Base-by-base conservation (phyloP, 306 rosid species). In the Trifolium pratense region DNA sequence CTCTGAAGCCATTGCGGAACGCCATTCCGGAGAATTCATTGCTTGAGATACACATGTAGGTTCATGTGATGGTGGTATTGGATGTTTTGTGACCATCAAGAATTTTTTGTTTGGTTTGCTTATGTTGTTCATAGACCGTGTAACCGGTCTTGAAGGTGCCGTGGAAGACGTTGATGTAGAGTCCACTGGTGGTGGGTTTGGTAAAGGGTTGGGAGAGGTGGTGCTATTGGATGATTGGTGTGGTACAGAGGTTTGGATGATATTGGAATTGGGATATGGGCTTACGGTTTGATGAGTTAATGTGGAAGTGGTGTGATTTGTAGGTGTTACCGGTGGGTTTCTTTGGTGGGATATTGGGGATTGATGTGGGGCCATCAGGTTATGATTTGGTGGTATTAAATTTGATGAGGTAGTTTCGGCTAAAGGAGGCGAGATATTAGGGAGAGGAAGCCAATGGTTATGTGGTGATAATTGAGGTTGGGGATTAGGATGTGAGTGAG, bases 11-110 rank as follows among this genome's bases (percentile, higher is more conserved):
- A 49, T 49, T 23, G 56, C 56, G 7, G 56, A 23, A 49, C 56
- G 10, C 56, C 56, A 49, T 7, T 49, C 23, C 0, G 23, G 7
- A 6, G 56, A 49, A n/a, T 10, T 23, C 56, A 49, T 49, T 16
- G 56, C 23, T 49, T 49, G 56, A n/a, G 56, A 49, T 49, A 49
- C 23, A 49, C 56, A 49, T 6, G 56, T 49, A 17, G 56, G 56
- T 17, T 49, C 23, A 49, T 5, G 56, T 1, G 56, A 49, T n/a
- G 10, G 1, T 49, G 18, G 56, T 48, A 48, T 0, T 3, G 20
- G 53, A 48, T 48, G 53, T 48, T 48, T 48, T 48, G 53, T 48
- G 18, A n/a, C 20, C 16, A 48, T 4, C 6, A 48, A 14, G 3
- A 3, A 13, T 15, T 48, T 48, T 48, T 48, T 48, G 8, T 48